Base-by-base conservation (phyloP, 2,329 filamentous ascomycete species). In the Paecilomyces dactylethromorphus region DNA sequence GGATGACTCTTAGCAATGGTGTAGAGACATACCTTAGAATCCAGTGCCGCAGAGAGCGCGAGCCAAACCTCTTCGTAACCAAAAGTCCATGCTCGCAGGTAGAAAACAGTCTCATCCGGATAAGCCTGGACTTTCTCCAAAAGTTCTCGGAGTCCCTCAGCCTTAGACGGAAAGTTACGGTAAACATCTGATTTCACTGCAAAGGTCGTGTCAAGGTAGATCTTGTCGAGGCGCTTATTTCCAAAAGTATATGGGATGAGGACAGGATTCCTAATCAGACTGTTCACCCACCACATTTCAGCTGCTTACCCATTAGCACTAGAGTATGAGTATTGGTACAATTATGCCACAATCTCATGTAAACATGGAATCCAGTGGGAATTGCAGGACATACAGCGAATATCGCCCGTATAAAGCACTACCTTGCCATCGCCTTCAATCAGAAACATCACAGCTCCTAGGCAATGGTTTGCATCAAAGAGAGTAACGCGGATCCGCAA, bases 1-100 rank as follows among this genome's bases (percentile, higher is more conserved):
- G 54, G 49, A 13, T 11, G 7, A 4, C 31, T 50, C 50, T 29
- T 52, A n/a, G n/a, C 6, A 12, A 6, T 45, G 8, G 10, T 39
- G 8, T 31, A 4, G 29, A 1, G 6, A 58, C 68, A 59, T 73
- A 87, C 87, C 68, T 80, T 82, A 2, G 87, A 87, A 5, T 84
- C 75, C 0, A 97, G 77, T 11, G 86, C 84, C 22, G 86, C 83
- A 0, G 91, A 87, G 0, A 97, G 75, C 0, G 91, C 88, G 59
- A 92, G 79, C 92, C 92, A 97, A 0, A 96, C 91, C 56, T 96
- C 89, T 70, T 97, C 92, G 63, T 97, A 96, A 0, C 90, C 90
- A 69, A 94, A 94, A 0, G 93, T 97, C 92, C 92, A 96, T 0
- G 91, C 85, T 58, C 92, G 85, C 53, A 97, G 82, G 71, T 96